Evolutionary conservation across 495 filamentous ascomycete genomes (phyloP).

Genomic region (Parmelia sp.): DNA sequence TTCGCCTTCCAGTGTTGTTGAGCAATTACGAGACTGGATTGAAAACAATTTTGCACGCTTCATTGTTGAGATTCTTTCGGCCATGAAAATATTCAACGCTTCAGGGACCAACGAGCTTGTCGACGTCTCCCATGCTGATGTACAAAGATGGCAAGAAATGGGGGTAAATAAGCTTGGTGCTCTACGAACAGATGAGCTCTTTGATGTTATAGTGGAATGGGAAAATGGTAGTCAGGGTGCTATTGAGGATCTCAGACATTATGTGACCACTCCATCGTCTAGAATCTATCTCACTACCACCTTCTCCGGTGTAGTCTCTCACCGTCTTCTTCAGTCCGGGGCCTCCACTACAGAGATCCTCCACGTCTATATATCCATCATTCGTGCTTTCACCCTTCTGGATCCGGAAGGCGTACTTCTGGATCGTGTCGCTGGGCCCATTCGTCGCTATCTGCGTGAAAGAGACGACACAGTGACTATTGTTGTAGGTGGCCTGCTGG

Average conservation of each 20-base stretch:
- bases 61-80: conserved; percentile 55
- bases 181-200: conserved; percentile 74
- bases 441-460: conserved; percentile 83
- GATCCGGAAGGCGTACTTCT: conserved; percentile 89
- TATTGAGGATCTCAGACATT: conserved; percentile 68
- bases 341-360: conserved; percentile 85
- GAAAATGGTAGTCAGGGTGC: conserved; percentile 64
- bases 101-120: conserved; percentile 25
- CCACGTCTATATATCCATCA: conserved; percentile 84
- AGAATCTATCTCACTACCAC: conserved; percentile 58
- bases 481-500: conserved; percentile 78
- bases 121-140: conserved; percentile 50
- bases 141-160: conserved; percentile 77
- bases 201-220: conserved; percentile 84
- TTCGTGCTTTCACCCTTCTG: conserved; percentile 79
- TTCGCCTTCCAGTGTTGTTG: conserved; percentile 47
- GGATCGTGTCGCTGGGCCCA: conserved; percentile 72
- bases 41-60: conserved; percentile 64
- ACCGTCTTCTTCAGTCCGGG: conserved; percentile 78
- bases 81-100: conserved; percentile 34
- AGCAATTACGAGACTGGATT: conserved; percentile 60
- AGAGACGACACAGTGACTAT: conserved; percentile 87
- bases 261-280: conserved; percentile 51
- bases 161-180: conserved; percentile 70
- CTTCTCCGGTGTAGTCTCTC: conserved; percentile 62